Conservation (phyloP, 169 alveolate species). For the Plasmodium relictum region DNA sequence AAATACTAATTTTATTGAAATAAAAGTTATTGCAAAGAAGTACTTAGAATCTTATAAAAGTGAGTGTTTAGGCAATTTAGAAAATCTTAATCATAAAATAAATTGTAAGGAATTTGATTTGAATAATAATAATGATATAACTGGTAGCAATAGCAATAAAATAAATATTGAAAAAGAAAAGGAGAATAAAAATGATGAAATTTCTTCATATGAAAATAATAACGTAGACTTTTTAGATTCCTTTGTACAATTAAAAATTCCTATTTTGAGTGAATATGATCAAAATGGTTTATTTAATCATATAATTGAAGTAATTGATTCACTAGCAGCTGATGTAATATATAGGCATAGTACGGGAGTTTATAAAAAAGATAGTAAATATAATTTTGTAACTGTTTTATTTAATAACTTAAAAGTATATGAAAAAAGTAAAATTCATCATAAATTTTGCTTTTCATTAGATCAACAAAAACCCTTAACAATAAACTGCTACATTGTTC, state of each 20-base stretch:
- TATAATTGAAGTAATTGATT: conserved; percentile 59
- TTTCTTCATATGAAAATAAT: not conserved
- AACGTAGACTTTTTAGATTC: conserved; percentile 22
- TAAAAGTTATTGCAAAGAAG: conserved; percentile 10
- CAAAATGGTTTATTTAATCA: conserved; percentile 29
- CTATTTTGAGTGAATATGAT: conserved; percentile 53
- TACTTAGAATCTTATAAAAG: not conserved
- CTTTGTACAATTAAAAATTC: conserved; percentile 54
- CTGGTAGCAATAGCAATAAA: not conserved
- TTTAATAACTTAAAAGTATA: conserved; percentile 56
- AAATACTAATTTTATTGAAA: conserved; percentile 14
- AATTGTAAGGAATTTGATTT: not conserved
- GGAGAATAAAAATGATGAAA: not conserved
- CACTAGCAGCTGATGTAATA: conserved; percentile 68
- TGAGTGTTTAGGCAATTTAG: not conserved
- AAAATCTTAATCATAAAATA: not conserved
- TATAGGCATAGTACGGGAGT: conserved; percentile 68
- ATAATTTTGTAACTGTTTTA: conserved; percentile 52
- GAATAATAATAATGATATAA: no score
- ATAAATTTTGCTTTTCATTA: conserved; percentile 46
- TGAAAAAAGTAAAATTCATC: conserved; percentile 36
- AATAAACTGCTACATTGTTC: conserved; percentile 51
- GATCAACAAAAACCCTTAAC: conserved; percentile 26
- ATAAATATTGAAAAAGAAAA: not conserved
- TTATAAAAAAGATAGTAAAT: conserved; percentile 45